Base-by-base conservation (phyloP, 2,329 filamentous ascomycete species). In the Paecilomyces formosus region DNA sequence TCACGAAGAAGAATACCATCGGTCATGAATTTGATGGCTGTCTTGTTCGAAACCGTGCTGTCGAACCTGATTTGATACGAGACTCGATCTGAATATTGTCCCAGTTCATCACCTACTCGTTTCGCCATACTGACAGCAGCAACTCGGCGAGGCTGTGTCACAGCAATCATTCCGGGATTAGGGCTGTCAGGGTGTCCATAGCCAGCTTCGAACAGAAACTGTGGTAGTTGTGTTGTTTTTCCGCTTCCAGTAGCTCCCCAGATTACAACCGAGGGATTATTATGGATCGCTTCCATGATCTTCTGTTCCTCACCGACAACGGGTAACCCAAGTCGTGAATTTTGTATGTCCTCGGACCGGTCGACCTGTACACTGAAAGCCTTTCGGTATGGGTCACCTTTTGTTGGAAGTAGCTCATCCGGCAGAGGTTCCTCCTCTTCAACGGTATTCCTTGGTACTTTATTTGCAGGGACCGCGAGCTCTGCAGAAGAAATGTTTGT, bases 21-120 rank as follows among this genome's bases (percentile, higher is more conserved):
- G 0, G 94, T 99, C 92, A 99, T 97, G 76, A 97, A 99, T 72
- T 99, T 99, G 72, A 99, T 85, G 5, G 90, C 89, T 0, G 94
- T 99, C 56, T 91, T 88, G 28, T 86, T 80, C 54, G 86, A 85
- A 1, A 89, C 86, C 0, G 87, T 93, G 55, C 88, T 91, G 70
- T 99, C 94, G 64, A 97, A 99, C 24, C 95, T 88, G 66, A 99
- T 97, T 72, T 92, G 94, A 72, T 97, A 95, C 3, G 90, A 90
- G 6, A 99, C 92, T 54, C 84, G 83, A 26, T 87, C 80, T n/a
- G 86, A 86, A 66, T 88, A 85, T 53, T 89, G 81, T 1, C 91
- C 92, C 50, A 99, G 75, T 71, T 99, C 94, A 62, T 92, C 86
- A 0, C 83, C 86, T 22, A 99, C 93, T 70, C 94, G 89, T 71